phyloP scores from a whole-genome alignment of 352 stramenopile genomes.

The Globisporangium splendens region DNA sequence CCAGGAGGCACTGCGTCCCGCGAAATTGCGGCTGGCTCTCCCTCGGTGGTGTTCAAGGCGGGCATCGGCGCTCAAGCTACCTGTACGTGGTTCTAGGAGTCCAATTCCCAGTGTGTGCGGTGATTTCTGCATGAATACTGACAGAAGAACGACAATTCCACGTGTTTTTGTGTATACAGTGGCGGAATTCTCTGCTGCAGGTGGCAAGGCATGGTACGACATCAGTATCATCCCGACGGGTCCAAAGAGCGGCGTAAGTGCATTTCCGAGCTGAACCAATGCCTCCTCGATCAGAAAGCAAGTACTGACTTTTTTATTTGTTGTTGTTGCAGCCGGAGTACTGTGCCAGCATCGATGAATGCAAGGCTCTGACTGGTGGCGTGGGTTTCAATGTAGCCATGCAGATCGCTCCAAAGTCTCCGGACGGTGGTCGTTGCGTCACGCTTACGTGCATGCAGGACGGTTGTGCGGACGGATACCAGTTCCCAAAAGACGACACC shows the following conservation, averaged over 20 bases:
- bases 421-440: slow-evolving; percentile 33
- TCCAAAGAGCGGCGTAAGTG: slow-evolving; percentile 51
- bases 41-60: slow-evolving; percentile 50
- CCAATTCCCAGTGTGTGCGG: background rate
- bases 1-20: slow-evolving; percentile 29
- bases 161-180: slow-evolving; percentile 21
- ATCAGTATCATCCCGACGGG: slow-evolving; percentile 80
- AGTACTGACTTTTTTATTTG: background rate
- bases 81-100: slow-evolving; percentile 24
- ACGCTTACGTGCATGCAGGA: slow-evolving; percentile 49
- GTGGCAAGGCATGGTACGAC: slow-evolving; percentile 55
- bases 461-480: slow-evolving; percentile 54
- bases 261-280: background rate
- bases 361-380: slow-evolving; percentile 58
- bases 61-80: slow-evolving; percentile 48
- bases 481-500: slow-evolving; percentile 64
- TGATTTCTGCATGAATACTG: background rate
- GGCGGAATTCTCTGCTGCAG: slow-evolving; percentile 59
- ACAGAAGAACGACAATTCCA: background rate
- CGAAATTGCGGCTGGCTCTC: slow-evolving; percentile 23
- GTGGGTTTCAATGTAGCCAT: slow-evolving; percentile 67
- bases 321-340: slow-evolving; percentile 36
- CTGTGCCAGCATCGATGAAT: slow-evolving; percentile 43
- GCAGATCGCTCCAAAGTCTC: slow-evolving; percentile 39
- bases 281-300: background rate